A percentile compares a stretch with the other conserved stretches of the same genome.
Conservation (phyloP, 257 asterid species). For the Lycium ferocissimum region DNA sequence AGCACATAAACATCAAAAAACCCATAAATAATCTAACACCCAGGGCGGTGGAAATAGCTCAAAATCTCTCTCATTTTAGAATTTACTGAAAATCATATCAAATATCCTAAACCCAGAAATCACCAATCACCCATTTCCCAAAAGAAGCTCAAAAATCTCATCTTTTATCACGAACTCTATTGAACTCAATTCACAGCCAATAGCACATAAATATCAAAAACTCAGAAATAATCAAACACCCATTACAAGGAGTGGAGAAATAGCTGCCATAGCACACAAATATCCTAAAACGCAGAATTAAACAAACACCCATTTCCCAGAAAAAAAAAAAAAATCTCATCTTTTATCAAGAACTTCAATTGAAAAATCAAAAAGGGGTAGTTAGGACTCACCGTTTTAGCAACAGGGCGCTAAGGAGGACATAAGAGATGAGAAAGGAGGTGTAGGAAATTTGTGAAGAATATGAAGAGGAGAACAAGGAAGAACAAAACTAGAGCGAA, state of each 20-base stretch:
- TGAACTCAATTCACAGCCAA: background rate
- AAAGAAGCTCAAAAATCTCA: background rate
- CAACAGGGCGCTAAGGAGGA: constrained; percentile 40
- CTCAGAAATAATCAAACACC: too few relatives aligned
- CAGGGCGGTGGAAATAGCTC: background rate
- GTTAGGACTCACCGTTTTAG: constrained; percentile 58
- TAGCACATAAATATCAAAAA: too few relatives aligned
- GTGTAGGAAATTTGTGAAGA: constrained; percentile 38
- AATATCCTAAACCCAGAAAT: background rate
- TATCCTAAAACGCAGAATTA: too few relatives aligned
- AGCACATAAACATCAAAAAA: background rate
- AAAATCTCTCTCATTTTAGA: background rate
- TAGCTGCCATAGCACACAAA: too few relatives aligned
- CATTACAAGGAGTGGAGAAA: too few relatives aligned
- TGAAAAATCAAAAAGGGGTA: background rate
- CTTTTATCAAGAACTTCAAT: background rate
- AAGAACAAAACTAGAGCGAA: constrained; percentile 39
- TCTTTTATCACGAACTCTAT: background rate
- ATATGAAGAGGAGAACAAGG: constrained; percentile 38
- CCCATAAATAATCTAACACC: background rate
- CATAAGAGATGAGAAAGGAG: constrained; percentile 39
- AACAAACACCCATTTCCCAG: too few relatives aligned
- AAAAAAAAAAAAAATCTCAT: too few relatives aligned
- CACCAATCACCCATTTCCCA: background rate
- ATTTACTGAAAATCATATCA: background rate